A percentile compares a stretch with the other conserved stretches of the same genome.
These are phyloP conservation scores for Epichloe elymi DNA, from an alignment of 2,329 filamentous ascomycete species.

Conservation along the genomic window DNA sequence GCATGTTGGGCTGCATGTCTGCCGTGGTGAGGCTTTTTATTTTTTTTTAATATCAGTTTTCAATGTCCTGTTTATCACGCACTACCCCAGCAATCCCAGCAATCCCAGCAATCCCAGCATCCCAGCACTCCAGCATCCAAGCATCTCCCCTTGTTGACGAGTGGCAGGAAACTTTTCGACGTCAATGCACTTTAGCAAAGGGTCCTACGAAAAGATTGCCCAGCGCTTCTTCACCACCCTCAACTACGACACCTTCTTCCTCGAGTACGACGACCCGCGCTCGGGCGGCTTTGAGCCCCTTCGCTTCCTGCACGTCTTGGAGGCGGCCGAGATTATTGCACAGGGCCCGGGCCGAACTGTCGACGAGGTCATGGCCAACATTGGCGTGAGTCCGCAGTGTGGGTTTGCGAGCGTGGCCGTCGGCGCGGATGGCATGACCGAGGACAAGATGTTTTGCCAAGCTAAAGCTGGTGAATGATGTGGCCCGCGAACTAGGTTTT, in stretches of 20 bases:
- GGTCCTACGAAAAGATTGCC: constrained; percentile 50
- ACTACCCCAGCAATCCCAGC: background rate
- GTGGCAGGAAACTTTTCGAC: constrained; percentile 43
- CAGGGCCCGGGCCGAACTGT: constrained; percentile 46
- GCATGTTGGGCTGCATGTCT: constrained; percentile 58
- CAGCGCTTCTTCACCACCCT: constrained; percentile 45
- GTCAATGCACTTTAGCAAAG: constrained; percentile 50
- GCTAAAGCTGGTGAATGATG: constrained; percentile 51
- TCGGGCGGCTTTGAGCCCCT: constrained; percentile 51
- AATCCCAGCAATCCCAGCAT: too few relatives aligned
- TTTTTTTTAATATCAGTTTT: constrained; percentile 13
- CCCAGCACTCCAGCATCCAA: background rate
- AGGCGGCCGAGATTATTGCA: constrained; percentile 53
- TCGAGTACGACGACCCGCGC: constrained; percentile 44
- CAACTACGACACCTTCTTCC: constrained; percentile 49
- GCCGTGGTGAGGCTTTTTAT: constrained; percentile 21
- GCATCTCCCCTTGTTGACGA: background rate
- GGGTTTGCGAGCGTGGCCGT: constrained; percentile 57
- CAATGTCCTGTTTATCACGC: background rate
- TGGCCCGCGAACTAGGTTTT: constrained; percentile 29
- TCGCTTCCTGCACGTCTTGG: constrained; percentile 39
- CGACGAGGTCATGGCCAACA: constrained; percentile 50
- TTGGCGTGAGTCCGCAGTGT: constrained; percentile 58
- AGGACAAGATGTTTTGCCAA: constrained; percentile 58
- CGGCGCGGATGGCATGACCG: constrained; percentile 49